phyloP scores from a whole-genome alignment of 257 asterid species.

The Linaria vulgaris region DNA sequence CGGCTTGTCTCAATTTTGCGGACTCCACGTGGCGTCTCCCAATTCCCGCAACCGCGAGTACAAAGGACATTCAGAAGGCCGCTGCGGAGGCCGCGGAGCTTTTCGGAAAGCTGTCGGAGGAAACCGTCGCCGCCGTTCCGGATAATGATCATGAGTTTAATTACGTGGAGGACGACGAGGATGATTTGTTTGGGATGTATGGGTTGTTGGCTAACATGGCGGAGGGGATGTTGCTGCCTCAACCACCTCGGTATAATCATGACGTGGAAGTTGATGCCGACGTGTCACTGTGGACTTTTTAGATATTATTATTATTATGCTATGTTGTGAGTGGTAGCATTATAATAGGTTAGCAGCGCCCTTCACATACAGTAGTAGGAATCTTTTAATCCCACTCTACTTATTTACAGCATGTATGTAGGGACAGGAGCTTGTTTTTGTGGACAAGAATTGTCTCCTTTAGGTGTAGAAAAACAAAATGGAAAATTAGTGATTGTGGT shows the following conservation, averaged over 20 bases:
- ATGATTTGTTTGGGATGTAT: slow-evolving; percentile 46
- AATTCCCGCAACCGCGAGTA: slow-evolving; percentile 43
- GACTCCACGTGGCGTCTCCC: slow-evolving; percentile 65
- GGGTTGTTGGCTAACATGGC: slow-evolving; percentile 45
- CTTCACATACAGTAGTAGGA: too few species aligned
- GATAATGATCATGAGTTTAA: too few species aligned
- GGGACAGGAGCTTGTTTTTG: too few species aligned
- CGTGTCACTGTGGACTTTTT: slow-evolving; percentile 53
- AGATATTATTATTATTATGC: too few species aligned
- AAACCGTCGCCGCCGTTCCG: neutral
- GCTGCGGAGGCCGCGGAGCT: slow-evolving; percentile 61
- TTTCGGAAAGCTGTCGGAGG: slow-evolving; percentile 28
- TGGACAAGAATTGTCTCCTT: too few species aligned
- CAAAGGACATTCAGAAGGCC: slow-evolving; percentile 57
- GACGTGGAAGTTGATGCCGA: slow-evolving; percentile 36
- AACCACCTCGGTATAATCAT: slow-evolving; percentile 40
- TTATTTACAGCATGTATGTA: too few species aligned
- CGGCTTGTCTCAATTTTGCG: slow-evolving; percentile 62
- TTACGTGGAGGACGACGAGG: slow-evolving; percentile 42
- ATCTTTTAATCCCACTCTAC: too few species aligned
- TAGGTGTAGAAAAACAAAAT: too few species aligned
- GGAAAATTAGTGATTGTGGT: too few species aligned
- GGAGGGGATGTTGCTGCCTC: slow-evolving; percentile 56
- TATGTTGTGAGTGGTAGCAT: too few species aligned
- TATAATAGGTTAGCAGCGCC: too few species aligned